Conservation (phyloP, 1,284 basidiomycete genomes). For the Tilletia walkeri region DNA sequence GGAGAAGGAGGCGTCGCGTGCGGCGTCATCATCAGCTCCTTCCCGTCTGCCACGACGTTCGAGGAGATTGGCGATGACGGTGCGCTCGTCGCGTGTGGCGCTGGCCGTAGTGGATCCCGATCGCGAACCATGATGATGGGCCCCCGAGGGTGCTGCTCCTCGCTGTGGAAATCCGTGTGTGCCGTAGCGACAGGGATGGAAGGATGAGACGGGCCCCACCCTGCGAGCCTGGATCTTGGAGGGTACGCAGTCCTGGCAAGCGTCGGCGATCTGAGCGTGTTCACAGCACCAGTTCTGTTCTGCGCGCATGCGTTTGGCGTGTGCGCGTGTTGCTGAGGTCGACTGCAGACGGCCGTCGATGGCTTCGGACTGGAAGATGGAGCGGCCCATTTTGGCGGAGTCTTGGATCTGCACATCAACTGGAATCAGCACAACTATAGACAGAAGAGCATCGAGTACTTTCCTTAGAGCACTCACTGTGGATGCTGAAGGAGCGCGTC, state of each 20-base stretch:
- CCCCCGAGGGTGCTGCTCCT: not conserved
- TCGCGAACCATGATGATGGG: not conserved
- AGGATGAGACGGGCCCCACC: not conserved
- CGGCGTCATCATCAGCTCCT: not conserved
- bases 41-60: not conserved
- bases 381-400: not conserved
- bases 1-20: not conserved
- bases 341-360: slow-evolving; percentile 8
- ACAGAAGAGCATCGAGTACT: no score
- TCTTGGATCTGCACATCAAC: no score
- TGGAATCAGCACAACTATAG: no score
- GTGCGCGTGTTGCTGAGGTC: slow-evolving; percentile 8
- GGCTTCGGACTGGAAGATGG: not conserved
- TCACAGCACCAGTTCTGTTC: slow-evolving; percentile 18
- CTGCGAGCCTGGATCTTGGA: slow-evolving; percentile 12
- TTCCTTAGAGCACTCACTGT: no score
- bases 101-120: not conserved
- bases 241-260: not conserved
- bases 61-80: slow-evolving; percentile 2
- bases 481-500: no score
- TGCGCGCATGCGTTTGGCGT: slow-evolving; percentile 17
- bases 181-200: not conserved
- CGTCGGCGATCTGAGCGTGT: slow-evolving; percentile 4
- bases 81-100: slow-evolving; percentile 11
- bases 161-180: no score